Evolutionary conservation across 805 yeast genomes (phyloP).

Genomic region (Candida coleopterorum): DNA sequence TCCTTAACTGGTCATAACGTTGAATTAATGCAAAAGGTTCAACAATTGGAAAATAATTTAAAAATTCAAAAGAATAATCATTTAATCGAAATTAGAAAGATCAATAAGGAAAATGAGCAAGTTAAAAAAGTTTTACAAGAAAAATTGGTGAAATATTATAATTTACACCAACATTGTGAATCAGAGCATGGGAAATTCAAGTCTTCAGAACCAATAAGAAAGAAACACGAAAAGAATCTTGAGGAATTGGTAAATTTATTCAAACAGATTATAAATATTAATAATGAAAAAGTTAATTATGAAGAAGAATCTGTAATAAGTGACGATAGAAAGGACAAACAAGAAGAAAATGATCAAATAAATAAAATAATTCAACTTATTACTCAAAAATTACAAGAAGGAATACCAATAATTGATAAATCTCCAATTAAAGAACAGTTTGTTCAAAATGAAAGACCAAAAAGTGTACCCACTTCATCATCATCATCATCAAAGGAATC

Average conservation of each 20-base stretch:
- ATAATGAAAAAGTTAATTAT: no score
- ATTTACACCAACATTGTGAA: slow-evolving; percentile 1
- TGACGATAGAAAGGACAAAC: no score
- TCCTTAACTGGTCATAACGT: neutral
- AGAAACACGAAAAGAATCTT: neutral
- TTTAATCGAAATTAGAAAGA: neutral
- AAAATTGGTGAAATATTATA: slow-evolving; percentile 3
- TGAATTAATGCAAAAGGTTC: neutral
- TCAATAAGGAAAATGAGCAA: neutral
- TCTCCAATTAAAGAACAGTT: neutral
- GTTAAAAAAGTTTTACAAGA: neutral
- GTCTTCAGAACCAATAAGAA: neutral
- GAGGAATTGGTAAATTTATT: neutral
- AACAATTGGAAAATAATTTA: neutral
- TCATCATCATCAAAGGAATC: neutral
- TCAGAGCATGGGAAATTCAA: slow-evolving; percentile 1
- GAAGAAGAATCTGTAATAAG: no score
- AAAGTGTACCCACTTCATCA: neutral
- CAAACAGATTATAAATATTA: no score
- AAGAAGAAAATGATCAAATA: neutral
- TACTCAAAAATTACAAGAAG: neutral
- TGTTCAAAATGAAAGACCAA: neutral
- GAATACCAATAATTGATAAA: neutral
- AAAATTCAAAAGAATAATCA: no score
- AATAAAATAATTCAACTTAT: neutral